Conservation (phyloP, 768 basidiomycete species). For the Agaricus blazei region DNA sequence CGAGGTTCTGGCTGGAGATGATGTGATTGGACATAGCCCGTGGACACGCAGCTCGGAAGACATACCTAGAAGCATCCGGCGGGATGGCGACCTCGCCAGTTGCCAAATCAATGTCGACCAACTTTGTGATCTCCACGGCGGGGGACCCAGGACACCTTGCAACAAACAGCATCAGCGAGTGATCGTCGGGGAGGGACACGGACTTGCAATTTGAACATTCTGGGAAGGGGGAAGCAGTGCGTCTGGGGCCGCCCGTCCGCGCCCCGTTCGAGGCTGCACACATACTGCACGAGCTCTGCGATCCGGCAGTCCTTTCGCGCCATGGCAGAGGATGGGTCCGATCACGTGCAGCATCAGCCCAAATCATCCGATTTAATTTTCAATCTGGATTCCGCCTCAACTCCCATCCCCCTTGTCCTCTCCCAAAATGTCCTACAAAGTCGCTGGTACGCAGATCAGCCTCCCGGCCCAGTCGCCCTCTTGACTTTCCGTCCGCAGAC, state of each 20-base stretch:
- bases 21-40: constrained; percentile 10
- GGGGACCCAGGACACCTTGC: constrained; percentile 61
- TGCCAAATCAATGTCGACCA: constrained; percentile 39
- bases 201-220: constrained; percentile 68
- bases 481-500: constrained; percentile 40
- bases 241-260: constrained; percentile 24
- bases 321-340: neutral
- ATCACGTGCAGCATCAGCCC: too few relatives aligned
- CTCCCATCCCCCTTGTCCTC: constrained; percentile 18
- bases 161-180: constrained; percentile 1
- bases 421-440: constrained; percentile 79
- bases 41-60: neutral
- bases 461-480: neutral
- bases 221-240: constrained; percentile 69
- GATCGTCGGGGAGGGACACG: constrained; percentile 2
- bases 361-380: too few relatives aligned
- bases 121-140: constrained; percentile 65
- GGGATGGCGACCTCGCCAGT: constrained; percentile 52
- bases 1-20: constrained; percentile 10
- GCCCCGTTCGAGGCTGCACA: constrained; percentile 41
- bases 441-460: constrained; percentile 56
- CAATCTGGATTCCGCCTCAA: constrained; percentile 8
- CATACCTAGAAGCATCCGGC: constrained; percentile 10
- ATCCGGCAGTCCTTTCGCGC: constrained; percentile 44
- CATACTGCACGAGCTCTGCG: constrained; percentile 69